Evolutionary conservation across 495 filamentous ascomycete species (phyloP).

Genomic region (Neurospora sp.): DNA sequence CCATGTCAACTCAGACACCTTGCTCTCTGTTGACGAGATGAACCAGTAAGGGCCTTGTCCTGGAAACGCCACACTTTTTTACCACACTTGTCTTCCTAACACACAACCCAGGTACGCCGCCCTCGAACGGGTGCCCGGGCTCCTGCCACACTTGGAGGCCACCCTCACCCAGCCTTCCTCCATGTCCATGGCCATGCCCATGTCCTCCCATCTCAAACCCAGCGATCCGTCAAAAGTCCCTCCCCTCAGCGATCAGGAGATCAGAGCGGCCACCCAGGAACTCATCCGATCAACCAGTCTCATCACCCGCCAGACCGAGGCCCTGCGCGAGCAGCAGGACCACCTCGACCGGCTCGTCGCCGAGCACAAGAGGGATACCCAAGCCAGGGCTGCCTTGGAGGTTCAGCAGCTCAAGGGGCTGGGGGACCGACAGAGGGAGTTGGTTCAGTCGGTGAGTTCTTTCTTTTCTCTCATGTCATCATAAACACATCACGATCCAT

Average conservation of each 20-base stretch:
- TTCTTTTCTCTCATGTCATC: not conserved
- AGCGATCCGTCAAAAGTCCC: slow-evolving; percentile 9
- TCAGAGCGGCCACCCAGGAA: slow-evolving; percentile 33
- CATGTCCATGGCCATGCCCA: not conserved
- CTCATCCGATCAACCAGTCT: slow-evolving; percentile 35
- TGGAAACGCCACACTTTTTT: not conserved
- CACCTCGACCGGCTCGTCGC: slow-evolving; percentile 29
- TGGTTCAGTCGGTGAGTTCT: slow-evolving; percentile 21
- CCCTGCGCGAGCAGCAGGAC: slow-evolving; percentile 30
- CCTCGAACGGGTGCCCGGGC: slow-evolving; percentile 23
- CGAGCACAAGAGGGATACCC: slow-evolving; percentile 10
- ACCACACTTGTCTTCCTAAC: not conserved
- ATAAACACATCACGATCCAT: not conserved
- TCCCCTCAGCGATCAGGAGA: slow-evolving; percentile 28
- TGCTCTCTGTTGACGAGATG: slow-evolving; percentile 34
- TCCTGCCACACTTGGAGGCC: not conserved
- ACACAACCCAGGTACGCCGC: slow-evolving; percentile 23
- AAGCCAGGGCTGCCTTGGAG: slow-evolving; percentile 22
- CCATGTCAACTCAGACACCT: slow-evolving; percentile 32
- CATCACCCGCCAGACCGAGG: slow-evolving; percentile 37
- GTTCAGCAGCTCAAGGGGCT: slow-evolving; percentile 19
- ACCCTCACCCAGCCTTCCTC: not conserved
- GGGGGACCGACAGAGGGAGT: slow-evolving; percentile 20
- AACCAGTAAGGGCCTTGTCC: slow-evolving; percentile 20
- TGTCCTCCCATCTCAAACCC: not conserved